Evolutionary conservation across 2,329 filamentous ascomycete species (phyloP), one percentile per base, ranked within the genome.

Genomic region (Arthroderma sp.): DNA sequence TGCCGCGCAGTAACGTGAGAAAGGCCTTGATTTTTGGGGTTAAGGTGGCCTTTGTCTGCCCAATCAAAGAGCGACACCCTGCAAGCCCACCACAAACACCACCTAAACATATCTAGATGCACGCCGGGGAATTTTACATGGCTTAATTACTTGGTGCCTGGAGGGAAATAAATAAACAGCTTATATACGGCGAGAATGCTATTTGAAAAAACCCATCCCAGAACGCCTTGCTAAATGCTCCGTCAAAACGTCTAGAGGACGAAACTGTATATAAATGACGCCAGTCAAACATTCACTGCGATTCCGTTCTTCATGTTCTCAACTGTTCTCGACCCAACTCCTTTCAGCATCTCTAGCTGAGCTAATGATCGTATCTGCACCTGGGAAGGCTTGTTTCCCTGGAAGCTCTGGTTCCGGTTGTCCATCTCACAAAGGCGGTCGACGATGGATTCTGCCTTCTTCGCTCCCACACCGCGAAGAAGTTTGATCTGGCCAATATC

Each of bases 371-470:
- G 59, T n/a, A 61, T 56, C 30, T 56, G 58, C 3, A 54, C 47
- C 11, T 49, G 50, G 3, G 31, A 34, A 29, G 53, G 48, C 1
- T 45, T 49, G 31, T 45, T 47, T 28, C 48, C 48, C 11, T 49
- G 50, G 3, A 30, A 34, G 29, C 53, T 48, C 1, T 45, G 48
- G 31, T 45, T 47, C 28, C 48, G 47, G 9, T 51, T 48, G 38
- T 64, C 65, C 59, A 65, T 63, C 47, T 67, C 64, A 39, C 64
- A 65, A 7, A 71, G 59, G 42, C 65, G 68, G 48, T 70, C 63
- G 22, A 70, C 64, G 43, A 71, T 70, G 1, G 64, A 62, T 48
- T 70, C 68, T 3, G 68, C 68, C 50, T 68, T 70, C 48, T 69
- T 71, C 6, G 58, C 59, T 1, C 68, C 68, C 5, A 72, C 62